Evolutionary conservation across 805 yeast species (phyloP).

Genomic region (Wickerhamomyces tratensis): DNA sequence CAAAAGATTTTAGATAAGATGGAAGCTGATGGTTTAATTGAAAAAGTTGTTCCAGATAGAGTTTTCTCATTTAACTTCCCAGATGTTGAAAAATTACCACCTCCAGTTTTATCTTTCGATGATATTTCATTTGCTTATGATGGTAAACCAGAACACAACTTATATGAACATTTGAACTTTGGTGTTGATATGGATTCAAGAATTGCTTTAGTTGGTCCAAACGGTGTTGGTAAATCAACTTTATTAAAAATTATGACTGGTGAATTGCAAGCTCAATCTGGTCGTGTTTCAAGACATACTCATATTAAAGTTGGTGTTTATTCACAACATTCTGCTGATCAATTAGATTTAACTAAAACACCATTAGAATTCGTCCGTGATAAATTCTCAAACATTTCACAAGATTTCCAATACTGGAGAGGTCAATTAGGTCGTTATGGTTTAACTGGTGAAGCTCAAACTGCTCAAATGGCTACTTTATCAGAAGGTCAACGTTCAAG

Average conservation of each 20-base stretch:
- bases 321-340: constrained; percentile 98
- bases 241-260: constrained; percentile 96
- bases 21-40: constrained; percentile 98
- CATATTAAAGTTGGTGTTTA: constrained; percentile 97
- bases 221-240: constrained; percentile 98
- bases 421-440: constrained; percentile 97
- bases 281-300: constrained; percentile 95
- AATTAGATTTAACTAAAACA: constrained; percentile 88
- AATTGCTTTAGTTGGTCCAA: constrained; percentile 96
- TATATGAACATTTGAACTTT: constrained; percentile 84
- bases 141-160: constrained; percentile 72
- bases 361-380: constrained; percentile 97
- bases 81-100: constrained; percentile 93
- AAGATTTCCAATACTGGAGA: constrained; percentile 98
- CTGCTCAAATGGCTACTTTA: constrained; percentile 95
- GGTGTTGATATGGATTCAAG: constrained; percentile 99
- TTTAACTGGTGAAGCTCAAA: constrained; percentile 97
- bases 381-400: constrained; percentile 80
- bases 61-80: constrained; percentile 93
- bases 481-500: constrained; percentile 99
- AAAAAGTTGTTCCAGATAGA: constrained; percentile 86
- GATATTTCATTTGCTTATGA: constrained; percentile 90
- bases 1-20: constrained; percentile 98
- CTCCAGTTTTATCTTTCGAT: constrained; percentile 96
- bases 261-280: constrained; percentile 77